Conservation (phyloP, 1,284 basidiomycete genomes). For the Ganoderma lucidum region DNA sequence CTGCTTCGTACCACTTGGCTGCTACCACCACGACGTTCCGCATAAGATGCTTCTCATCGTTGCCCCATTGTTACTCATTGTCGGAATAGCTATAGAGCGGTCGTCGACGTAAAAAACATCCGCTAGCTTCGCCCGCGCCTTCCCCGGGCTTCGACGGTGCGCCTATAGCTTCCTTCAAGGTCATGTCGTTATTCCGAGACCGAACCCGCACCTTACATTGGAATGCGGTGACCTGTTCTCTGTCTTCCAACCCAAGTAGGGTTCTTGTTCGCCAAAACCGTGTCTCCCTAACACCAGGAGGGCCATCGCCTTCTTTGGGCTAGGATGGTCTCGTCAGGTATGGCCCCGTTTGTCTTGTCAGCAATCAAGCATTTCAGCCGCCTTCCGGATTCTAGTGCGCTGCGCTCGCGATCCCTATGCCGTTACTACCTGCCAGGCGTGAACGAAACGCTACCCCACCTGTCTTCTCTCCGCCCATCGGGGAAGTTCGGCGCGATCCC, state of each 20-base stretch:
- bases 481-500: constrained; percentile 3
- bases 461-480: constrained; percentile 15
- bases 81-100: background rate
- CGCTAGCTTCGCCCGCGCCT: background rate
- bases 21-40: background rate
- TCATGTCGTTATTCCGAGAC: constrained; percentile 10
- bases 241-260: background rate
- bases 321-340: constrained; percentile 23
- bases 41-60: background rate
- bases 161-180: background rate
- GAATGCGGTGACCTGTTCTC: constrained; percentile 17
- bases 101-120: background rate
- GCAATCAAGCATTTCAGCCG: constrained; percentile 20
- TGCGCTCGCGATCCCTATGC: constrained; percentile 23
- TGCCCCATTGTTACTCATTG: background rate
- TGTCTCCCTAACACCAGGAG: constrained; percentile 19
- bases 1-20: constrained; percentile 6
- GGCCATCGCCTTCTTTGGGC: constrained; percentile 17
- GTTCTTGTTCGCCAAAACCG: constrained; percentile 17
- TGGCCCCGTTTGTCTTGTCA: constrained; percentile 17
- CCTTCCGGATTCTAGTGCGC: constrained; percentile 25
- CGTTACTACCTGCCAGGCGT: constrained; percentile 17
- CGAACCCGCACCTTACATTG: constrained; percentile 12
- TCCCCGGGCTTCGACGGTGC: constrained; percentile 1
- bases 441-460: constrained; percentile 9